Conservation (phyloP, 306 rosid genomes). For the Trichosanthes truncata region DNA sequence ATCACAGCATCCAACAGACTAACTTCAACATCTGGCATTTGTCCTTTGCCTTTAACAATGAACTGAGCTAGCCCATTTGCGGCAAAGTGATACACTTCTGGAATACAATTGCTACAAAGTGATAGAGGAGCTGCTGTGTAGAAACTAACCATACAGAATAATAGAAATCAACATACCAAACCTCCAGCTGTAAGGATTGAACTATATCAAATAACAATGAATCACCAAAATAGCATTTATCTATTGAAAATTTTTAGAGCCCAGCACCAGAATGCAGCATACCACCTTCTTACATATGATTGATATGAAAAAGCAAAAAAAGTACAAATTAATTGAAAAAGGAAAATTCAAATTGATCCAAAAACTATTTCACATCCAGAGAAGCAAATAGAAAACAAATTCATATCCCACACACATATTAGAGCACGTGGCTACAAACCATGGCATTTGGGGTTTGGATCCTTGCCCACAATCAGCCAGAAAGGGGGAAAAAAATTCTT, state of each 20-base stretch:
- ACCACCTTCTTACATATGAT: not conserved
- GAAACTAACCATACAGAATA: conserved; percentile 54
- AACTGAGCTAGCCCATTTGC: conserved; percentile 35
- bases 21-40: conserved; percentile 40
- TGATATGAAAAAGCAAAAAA: not conserved
- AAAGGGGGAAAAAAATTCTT: not conserved
- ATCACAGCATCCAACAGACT: conserved; percentile 33
- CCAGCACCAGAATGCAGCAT: not conserved
- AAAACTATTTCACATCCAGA: not conserved
- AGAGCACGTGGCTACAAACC: not conserved
- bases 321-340: not conserved
- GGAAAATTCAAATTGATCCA: not conserved
- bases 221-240: not conserved
- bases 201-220: not conserved
- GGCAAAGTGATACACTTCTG: conserved; percentile 42
- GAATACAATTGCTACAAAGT: conserved; percentile 56
- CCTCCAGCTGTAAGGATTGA: not conserved
- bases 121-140: conserved; percentile 78
- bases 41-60: conserved; percentile 64
- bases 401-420: not conserved
- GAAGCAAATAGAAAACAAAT: not conserved
- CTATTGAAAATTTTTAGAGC: not conserved
- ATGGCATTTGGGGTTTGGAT: not conserved
- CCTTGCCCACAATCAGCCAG: not conserved
- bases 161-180: conserved; percentile 20